Conservation (phyloP, 2,329 filamentous ascomycete species). For the Aspergillus texensis region DNA sequence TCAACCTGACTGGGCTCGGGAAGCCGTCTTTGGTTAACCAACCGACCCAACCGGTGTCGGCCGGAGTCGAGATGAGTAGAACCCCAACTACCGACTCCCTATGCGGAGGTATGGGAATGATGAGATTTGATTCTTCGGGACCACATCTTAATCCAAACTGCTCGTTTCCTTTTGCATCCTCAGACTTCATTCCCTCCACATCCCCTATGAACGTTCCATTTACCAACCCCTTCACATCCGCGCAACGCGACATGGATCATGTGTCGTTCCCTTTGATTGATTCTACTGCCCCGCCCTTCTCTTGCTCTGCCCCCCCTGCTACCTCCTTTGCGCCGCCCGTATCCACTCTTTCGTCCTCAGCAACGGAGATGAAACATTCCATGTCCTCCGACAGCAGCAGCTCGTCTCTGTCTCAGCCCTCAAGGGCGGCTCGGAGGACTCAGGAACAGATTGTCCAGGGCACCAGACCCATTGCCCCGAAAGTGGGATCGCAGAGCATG, state of each 20-base stretch:
- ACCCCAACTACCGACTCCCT: constrained; percentile 50
- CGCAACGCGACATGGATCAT: constrained; percentile 25
- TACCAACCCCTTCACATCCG: constrained; percentile 24
- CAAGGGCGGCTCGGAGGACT: constrained; percentile 50
- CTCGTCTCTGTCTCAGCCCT: constrained; percentile 48
- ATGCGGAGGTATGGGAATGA: constrained; percentile 47
- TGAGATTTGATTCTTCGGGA: constrained; percentile 46
- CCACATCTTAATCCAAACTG: constrained; percentile 38
- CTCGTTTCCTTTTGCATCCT: constrained; percentile 31
- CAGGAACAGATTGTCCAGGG: constrained; percentile 53
- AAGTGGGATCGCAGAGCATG: constrained; percentile 40
- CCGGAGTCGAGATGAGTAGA: constrained; percentile 47
- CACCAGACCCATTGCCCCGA: constrained; percentile 54
- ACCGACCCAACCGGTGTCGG: constrained; percentile 28
- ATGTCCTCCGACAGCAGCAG: constrained; percentile 50
- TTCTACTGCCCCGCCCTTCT: constrained; percentile 35
- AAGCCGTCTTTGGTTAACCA: constrained; percentile 26
- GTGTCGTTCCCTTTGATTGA: constrained; percentile 36
- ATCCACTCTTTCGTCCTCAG: constrained; percentile 40
- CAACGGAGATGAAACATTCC: constrained; percentile 55
- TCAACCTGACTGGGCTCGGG: constrained; percentile 9
- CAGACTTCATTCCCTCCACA: constrained; percentile 31
- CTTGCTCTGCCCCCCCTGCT: constrained; percentile 39
- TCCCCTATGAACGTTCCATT: constrained; percentile 34
- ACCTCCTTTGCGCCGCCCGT: constrained; percentile 31